Evolutionary conservation across 257 asterid genomes (phyloP).

Genomic region (Striga asiatica): DNA sequence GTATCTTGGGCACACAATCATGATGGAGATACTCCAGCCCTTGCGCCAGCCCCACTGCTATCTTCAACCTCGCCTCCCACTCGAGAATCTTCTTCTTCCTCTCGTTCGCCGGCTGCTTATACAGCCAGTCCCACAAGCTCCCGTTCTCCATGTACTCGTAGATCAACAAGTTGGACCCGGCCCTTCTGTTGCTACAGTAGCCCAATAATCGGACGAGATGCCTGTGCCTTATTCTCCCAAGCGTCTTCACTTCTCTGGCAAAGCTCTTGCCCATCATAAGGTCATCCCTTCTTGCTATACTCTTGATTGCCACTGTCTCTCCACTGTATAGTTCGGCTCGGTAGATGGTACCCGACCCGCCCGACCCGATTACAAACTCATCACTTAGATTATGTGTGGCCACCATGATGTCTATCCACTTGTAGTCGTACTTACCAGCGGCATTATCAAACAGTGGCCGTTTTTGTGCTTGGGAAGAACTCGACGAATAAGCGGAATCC

Average conservation of each 20-base stretch:
- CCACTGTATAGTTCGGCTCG: constrained; percentile 60
- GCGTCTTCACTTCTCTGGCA: constrained; percentile 79
- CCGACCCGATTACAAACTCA: constrained; percentile 70
- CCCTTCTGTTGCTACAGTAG: constrained; percentile 54
- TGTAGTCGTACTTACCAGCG: constrained; percentile 41
- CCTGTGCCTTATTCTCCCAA: constrained; percentile 78
- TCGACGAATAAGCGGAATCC: constrained; percentile 45
- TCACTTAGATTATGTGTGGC: constrained; percentile 81
- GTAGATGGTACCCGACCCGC: constrained; percentile 80
- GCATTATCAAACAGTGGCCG: constrained; percentile 42
- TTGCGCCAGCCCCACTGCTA: constrained; percentile 79
- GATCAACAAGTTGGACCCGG: constrained; percentile 57
- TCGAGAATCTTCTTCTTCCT: constrained; percentile 47
- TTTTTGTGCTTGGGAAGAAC: constrained; percentile 64
- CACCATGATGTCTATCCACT: constrained; percentile 82
- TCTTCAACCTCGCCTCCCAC: constrained; percentile 66
- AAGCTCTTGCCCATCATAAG: constrained; percentile 63
- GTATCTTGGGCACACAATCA: constrained; percentile 83
- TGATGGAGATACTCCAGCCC: constrained; percentile 93
- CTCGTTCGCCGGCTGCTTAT: constrained; percentile 35
- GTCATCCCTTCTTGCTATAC: constrained; percentile 53
- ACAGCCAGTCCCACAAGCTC: constrained; percentile 87
- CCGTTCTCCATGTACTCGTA: constrained; percentile 96
- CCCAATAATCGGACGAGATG: constrained; percentile 81
- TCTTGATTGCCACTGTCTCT: constrained; percentile 79